Conservation (phyloP, 768 basidiomycete species). For the Dacryopinax primogenitus region DNA sequence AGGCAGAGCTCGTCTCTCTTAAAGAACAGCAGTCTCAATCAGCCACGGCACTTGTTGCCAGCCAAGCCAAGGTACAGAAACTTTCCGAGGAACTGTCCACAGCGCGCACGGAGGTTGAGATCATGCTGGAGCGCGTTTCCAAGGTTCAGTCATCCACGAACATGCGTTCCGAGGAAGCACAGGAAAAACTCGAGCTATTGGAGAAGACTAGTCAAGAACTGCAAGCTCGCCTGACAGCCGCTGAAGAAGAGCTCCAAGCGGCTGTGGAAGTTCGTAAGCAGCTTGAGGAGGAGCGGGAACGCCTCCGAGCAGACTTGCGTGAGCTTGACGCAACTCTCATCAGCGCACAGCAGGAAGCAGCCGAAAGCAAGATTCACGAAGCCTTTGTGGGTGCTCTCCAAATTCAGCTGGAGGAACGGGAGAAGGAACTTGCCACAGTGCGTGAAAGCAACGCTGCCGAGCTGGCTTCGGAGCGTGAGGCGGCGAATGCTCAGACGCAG, state of each 20-base stretch:
- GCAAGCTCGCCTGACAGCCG: not conserved
- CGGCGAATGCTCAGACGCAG: not conserved
- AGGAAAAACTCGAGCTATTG: not conserved
- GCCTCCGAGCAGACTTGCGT: not conserved
- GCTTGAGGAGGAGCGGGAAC: not conserved
- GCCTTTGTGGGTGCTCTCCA: not conserved
- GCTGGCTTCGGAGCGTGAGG: not conserved
- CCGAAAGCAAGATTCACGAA: not conserved
- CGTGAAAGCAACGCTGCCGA: not conserved
- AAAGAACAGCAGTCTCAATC: not conserved
- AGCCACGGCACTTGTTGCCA: not conserved
- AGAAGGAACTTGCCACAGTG: not conserved
- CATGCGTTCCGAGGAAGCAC: not conserved
- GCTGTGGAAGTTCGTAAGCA: not conserved
- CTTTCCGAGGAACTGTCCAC: not conserved
- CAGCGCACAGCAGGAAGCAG: not conserved
- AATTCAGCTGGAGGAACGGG: not conserved
- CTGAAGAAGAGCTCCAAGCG: not conserved
- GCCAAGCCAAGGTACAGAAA: not conserved
- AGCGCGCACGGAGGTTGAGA: not conserved
- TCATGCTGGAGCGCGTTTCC: not conserved
- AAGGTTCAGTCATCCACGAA: constrained; percentile 3
- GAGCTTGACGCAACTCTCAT: not conserved
- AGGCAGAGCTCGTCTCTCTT: not conserved
- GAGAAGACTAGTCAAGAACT: not conserved